Percentiles rank a stretch among this genome's conserved stretches.
Evolutionary conservation across 2,329 filamentous ascomycete genomes (phyloP).

Genomic region (Huntiella omanensis): DNA sequence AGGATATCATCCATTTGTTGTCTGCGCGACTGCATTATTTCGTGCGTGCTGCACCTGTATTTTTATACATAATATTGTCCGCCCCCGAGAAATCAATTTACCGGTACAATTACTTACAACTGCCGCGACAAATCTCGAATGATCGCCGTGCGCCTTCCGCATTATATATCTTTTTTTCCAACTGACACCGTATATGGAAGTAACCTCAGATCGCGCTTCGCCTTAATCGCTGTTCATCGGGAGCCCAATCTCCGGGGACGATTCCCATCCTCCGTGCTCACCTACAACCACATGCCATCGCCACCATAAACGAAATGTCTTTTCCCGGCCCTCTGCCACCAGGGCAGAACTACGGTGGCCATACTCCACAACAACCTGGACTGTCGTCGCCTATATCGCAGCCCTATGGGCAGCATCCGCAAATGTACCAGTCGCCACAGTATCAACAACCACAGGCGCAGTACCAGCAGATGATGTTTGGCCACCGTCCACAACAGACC

Average conservation of each 20-base stretch:
- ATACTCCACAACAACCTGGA: slow-evolving; percentile 15
- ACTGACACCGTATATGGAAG: too few species aligned
- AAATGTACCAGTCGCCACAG: slow-evolving; percentile 9
- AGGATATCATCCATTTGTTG: neutral
- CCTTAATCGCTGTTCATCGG: too few species aligned
- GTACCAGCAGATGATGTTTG: slow-evolving; percentile 12
- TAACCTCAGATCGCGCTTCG: too few species aligned
- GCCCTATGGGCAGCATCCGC: slow-evolving; percentile 12
- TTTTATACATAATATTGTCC: too few species aligned
- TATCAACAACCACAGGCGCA: slow-evolving; percentile 18
- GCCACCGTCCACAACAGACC: slow-evolving; percentile 11
- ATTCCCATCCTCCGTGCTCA: too few species aligned
- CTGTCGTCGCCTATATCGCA: slow-evolving; percentile 12
- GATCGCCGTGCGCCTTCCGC: too few species aligned
- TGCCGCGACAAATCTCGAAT: too few species aligned
- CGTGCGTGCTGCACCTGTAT: neutral
- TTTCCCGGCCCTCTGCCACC: slow-evolving; percentile 18
- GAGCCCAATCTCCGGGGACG: too few species aligned
- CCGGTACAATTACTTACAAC: too few species aligned
- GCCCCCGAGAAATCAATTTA: too few species aligned
- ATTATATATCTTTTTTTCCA: too few species aligned
- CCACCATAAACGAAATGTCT: slow-evolving; percentile 16
- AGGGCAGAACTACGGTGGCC: slow-evolving; percentile 15
- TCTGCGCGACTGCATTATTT: neutral
- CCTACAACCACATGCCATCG: too few species aligned